Evolutionary conservation across 2,329 filamentous ascomycete genomes (phyloP), one percentile per base, ranked within the genome.

Genomic region (Chaetomium sp.): DNA sequence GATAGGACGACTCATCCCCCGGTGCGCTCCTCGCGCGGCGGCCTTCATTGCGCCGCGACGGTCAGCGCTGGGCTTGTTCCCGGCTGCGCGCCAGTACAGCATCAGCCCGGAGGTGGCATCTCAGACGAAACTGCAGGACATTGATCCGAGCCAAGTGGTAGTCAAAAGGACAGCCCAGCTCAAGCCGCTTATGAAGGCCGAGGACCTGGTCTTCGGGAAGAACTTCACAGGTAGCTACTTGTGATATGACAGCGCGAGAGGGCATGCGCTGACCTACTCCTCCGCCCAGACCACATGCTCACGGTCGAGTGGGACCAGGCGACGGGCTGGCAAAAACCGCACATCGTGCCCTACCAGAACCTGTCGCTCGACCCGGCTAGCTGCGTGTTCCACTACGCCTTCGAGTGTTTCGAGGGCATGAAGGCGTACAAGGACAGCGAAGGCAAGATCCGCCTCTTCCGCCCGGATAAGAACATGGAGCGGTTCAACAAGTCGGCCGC

Each of bases 361-460:
- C 91, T 99, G 72, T 94, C 91, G 54, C 90, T 99, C 73, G 95
- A 98, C 78, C 95, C 95, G 29, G 92, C 95, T 51, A 95, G 92
- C 38, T 98, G 93, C 80, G 95, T 98, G 68, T 94, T 99, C 81
- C 95, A 99, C 85, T 99, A 99, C 79, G 95, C 92, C 57, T 98
- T 98, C 75, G 92, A 96, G 79, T 95, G 91, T 78, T 99, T 99
- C 79, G 95, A 99, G 82, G 95, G 95, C 72, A 97, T 98, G 93
- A 99, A 99, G 83, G 95, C 95, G 66, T 99, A 99, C 85, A 96
- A 94, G 79, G 92, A 96, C 80, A 87, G 85, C 73, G 76, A 86
- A 51, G 92, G 92, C 72, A 81, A 88, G 65, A 86, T 97, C 71
- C 89, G 94, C 62, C 83, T 99, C 62, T 99, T 99, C 85, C 87